phyloP scores from a whole-genome alignment of 768 basidiomycete genomes.

The Suillus sp. region DNA sequence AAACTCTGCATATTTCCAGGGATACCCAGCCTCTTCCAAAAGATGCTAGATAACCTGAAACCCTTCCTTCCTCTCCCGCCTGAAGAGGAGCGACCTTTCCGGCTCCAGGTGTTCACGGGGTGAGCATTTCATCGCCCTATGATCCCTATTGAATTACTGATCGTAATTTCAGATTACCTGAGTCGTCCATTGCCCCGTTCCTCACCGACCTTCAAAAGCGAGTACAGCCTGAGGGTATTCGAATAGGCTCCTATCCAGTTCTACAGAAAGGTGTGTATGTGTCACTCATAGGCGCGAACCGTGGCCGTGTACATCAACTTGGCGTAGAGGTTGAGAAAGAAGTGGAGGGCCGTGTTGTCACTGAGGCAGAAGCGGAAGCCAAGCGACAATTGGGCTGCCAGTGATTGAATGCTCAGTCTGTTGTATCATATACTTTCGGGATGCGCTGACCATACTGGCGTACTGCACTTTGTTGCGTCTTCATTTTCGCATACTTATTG shows the following conservation, averaged over 20 bases:
- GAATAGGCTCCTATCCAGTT: constrained; percentile 79
- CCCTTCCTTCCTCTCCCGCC: constrained; percentile 83
- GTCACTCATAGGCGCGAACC: constrained; percentile 53
- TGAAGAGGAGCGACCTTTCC: constrained; percentile 65
- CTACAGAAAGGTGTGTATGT: constrained; percentile 64
- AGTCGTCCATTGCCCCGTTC: constrained; percentile 88
- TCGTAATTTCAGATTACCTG: constrained; percentile 43
- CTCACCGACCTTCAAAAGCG: constrained; percentile 76
- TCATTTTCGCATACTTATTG: neutral
- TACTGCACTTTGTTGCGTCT: neutral
- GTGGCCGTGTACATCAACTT: constrained; percentile 51
- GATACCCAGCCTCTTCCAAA: constrained; percentile 82
- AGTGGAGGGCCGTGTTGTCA: constrained; percentile 58
- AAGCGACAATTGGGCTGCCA: constrained; percentile 38
- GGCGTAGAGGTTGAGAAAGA: constrained; percentile 65
- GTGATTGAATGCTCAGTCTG: neutral
- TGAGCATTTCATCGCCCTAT: constrained; percentile 33
- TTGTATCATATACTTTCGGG: neutral
- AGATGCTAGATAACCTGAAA: constrained; percentile 72
- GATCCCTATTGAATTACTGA: neutral
- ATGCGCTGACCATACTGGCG: neutral
- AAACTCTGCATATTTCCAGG: constrained; percentile 93
- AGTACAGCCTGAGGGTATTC: constrained; percentile 72
- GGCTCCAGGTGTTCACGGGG: constrained; percentile 86
- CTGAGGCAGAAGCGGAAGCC: constrained; percentile 63